Evolutionary conservation across 2,329 filamentous ascomycete genomes (phyloP).

Genomic region (Aspergillus niger): DNA sequence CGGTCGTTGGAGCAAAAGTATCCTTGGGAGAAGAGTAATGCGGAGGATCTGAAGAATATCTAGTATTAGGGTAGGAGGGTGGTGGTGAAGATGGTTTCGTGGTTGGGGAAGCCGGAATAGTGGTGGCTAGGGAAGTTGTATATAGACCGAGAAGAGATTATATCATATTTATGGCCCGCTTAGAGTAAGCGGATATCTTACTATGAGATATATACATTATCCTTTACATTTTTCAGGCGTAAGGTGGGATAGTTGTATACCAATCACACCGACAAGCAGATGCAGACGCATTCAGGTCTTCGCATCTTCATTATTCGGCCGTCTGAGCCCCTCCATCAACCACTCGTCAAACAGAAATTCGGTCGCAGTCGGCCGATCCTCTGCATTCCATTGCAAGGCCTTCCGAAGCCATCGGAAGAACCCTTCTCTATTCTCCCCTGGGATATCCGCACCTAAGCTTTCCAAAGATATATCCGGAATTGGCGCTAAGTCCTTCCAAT

Average conservation of each 20-base stretch:
- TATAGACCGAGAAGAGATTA: too few species aligned
- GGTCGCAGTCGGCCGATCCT: conserved; percentile 29
- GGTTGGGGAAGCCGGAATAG: not conserved
- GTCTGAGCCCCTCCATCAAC: conserved; percentile 27
- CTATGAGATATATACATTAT: too few species aligned
- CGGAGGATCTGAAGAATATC: conserved; percentile 8
- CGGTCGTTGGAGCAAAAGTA: conserved; percentile 6
- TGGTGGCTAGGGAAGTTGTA: too few species aligned
- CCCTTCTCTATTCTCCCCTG: conserved; percentile 26
- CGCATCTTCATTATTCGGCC: not conserved
- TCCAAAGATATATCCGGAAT: not conserved
- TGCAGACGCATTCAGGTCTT: not conserved
- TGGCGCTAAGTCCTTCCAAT: not conserved
- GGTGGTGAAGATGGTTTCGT: not conserved
- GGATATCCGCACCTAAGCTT: conserved; percentile 22
- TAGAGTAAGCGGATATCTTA: too few species aligned
- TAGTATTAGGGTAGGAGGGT: not conserved
- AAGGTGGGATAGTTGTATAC: not conserved
- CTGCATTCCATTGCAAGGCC: conserved; percentile 31
- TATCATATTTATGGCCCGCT: too few species aligned
- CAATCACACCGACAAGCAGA: too few species aligned
- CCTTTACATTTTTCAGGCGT: too few species aligned
- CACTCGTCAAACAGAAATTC: conserved; percentile 42
- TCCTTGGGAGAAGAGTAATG: conserved; percentile 21
- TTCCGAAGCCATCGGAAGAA: conserved; percentile 30